phyloP scores from a whole-genome alignment of 2,329 filamentous ascomycete species.

The Aspergillus sp. region DNA sequence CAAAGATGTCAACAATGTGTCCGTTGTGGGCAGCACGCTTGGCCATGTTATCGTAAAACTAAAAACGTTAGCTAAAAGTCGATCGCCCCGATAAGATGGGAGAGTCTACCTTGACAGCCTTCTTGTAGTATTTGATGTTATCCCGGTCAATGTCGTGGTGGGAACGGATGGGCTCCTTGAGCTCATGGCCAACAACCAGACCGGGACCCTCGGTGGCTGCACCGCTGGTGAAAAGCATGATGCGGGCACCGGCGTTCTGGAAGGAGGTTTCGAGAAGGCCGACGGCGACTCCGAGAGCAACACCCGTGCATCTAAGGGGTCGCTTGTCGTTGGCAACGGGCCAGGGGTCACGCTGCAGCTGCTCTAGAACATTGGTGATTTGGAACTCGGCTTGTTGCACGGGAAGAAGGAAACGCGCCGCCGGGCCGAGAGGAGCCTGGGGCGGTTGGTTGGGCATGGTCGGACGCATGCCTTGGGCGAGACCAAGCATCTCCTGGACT shows the following conservation, averaged over 20 bases:
- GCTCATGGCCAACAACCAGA: slow-evolving; percentile 92
- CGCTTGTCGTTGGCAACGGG: slow-evolving; percentile 92
- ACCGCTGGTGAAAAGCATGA: slow-evolving; percentile 96
- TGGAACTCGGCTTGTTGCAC: slow-evolving; percentile 97
- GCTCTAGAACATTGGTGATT: slow-evolving; percentile 91
- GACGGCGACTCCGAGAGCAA: slow-evolving; percentile 92
- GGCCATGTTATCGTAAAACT: slow-evolving; percentile 93
- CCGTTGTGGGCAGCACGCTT: slow-evolving; percentile 95
- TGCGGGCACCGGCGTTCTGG: slow-evolving; percentile 88
- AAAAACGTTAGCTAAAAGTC: slow-evolving; percentile 19
- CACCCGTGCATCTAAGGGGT: slow-evolving; percentile 86
- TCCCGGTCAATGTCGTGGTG: slow-evolving; percentile 99
- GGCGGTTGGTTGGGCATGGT: slow-evolving; percentile 70
- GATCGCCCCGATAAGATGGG: too few relatives aligned
- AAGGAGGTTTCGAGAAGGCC: slow-evolving; percentile 92
- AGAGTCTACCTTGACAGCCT: slow-evolving; percentile 77
- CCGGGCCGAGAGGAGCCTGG: slow-evolving; percentile 72
- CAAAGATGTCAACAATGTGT: slow-evolving; percentile 96
- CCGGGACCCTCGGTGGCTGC: slow-evolving; percentile 94
- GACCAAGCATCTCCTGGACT: slow-evolving; percentile 97
- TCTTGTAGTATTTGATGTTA: slow-evolving; percentile 99
- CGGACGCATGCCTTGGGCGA: slow-evolving; percentile 70
- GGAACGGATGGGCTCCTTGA: slow-evolving; percentile 93
- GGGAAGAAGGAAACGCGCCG: slow-evolving; percentile 86
- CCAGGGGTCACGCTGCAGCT: slow-evolving; percentile 96